Evolutionary conservation across 75 land plant genomes (phyloP).

Genomic region (Sequoia sempervirens): DNA sequence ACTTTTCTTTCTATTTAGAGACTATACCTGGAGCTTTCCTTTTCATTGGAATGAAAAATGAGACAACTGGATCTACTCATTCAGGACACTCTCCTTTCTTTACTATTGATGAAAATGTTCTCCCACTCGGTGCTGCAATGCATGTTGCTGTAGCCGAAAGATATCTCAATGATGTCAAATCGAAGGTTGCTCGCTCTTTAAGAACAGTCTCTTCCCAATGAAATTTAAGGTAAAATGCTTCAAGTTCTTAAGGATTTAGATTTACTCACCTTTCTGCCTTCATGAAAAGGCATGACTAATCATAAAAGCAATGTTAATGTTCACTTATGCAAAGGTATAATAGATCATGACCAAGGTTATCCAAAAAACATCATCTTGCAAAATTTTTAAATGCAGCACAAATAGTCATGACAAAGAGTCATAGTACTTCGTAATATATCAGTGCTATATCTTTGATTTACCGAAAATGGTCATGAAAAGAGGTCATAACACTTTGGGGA

Average conservation of each 20-base stretch:
- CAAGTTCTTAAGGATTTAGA: neutral
- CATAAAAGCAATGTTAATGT: neutral
- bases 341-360: neutral
- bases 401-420: neutral
- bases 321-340: neutral
- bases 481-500: neutral
- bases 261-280: neutral
- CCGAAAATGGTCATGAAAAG: neutral
- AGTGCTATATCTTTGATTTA: too few relatives aligned
- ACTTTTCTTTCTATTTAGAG: constrained; percentile 68
- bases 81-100: constrained; percentile 49
- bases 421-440: too few relatives aligned
- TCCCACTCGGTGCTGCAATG: constrained; percentile 73
- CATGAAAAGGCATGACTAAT: neutral
- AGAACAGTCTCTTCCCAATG: neutral
- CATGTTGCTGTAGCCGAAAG: constrained; percentile 72
- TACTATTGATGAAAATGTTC: constrained; percentile 54
- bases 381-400: neutral
- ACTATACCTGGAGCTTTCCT: constrained; percentile 57
- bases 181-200: neutral
- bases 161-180: constrained; percentile 39
- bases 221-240: neutral
- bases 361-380: neutral
- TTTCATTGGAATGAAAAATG: constrained; percentile 53
- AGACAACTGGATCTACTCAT: constrained; percentile 26